Percentiles rank a stretch among this genome's conserved stretches.
phyloP scores from a whole-genome alignment of 306 rosid genomes.

The Mimosa pudica region DNA sequence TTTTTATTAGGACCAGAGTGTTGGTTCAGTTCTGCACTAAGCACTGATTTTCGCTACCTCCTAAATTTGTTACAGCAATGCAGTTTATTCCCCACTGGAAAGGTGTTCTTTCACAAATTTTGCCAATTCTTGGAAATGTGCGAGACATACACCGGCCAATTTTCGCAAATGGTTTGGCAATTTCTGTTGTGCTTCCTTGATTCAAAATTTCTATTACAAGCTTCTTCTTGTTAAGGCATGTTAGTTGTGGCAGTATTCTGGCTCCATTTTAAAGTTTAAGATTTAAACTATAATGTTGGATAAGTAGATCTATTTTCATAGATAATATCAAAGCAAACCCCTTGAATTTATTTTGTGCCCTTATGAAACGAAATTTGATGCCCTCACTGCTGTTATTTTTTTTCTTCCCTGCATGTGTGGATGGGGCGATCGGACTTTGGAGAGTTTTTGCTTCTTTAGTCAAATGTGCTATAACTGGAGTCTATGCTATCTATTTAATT shows the following conservation, averaged over 20 bases:
- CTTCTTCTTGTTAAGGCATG: neutral
- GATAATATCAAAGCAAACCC: neutral
- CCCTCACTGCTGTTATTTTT: neutral
- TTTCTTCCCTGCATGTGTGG: neutral
- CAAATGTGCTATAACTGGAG: neutral
- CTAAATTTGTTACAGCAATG: constrained; percentile 61
- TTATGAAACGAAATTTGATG: neutral
- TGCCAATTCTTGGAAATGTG: constrained; percentile 95
- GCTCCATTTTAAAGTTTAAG: neutral
- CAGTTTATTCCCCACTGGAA: constrained; percentile 92
- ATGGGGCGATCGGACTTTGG: neutral
- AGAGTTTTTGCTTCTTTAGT: neutral
- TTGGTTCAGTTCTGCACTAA: constrained; percentile 10
- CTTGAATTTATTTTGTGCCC: neutral
- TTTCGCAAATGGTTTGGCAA: constrained; percentile 81
- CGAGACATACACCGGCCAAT: constrained; percentile 81
- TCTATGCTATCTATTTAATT: constrained; percentile 27
- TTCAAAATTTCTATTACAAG: neutral
- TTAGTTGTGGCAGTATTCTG: neutral
- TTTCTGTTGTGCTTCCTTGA: constrained; percentile 35
- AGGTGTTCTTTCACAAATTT: constrained; percentile 89
- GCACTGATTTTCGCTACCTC: constrained; percentile 40
- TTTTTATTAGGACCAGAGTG: neutral
- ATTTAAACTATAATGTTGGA: neutral
- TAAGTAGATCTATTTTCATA: neutral